phyloP scores from a whole-genome alignment of 306 rosid genomes.

The Vachellia collinsii region DNA sequence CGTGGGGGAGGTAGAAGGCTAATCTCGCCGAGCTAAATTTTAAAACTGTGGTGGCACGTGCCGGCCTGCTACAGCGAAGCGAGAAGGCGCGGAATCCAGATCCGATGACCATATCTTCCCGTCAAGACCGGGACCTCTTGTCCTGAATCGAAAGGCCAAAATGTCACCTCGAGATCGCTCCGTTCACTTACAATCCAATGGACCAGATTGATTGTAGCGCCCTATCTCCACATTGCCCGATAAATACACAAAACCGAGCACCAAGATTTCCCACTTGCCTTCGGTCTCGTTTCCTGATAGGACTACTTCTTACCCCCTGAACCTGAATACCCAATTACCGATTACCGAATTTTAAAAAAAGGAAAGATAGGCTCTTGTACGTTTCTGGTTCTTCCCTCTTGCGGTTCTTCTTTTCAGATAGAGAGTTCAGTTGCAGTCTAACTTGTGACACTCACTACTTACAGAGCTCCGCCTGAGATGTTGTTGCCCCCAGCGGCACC shows the following conservation, averaged over 20 bases:
- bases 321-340: background rate
- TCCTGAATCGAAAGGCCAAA: conserved; percentile 33
- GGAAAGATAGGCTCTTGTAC: background rate
- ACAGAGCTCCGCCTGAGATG: conserved; percentile 53
- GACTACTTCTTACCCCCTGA: background rate
- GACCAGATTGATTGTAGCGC: conserved; percentile 37
- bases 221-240: conserved; percentile 40
- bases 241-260: conserved; percentile 47
- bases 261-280: conserved; percentile 40
- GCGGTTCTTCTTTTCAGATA: background rate
- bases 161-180: background rate
- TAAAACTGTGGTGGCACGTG: conserved; percentile 63
- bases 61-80: conserved; percentile 59
- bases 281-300: background rate
- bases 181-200: conserved; percentile 41
- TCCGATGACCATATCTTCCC: conserved; percentile 63
- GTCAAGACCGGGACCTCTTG: conserved; percentile 39
- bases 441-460: conserved; percentile 20
- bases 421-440: conserved; percentile 23
- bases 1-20: conserved; percentile 22
- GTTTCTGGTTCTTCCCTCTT: background rate
- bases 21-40: background rate
- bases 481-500: conserved; percentile 58
- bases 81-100: conserved; percentile 54
- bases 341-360: background rate